These are phyloP conservation scores for Cadophora malorum DNA, from an alignment of 2,329 filamentous ascomycete genomes.

Conservation along the genomic window DNA sequence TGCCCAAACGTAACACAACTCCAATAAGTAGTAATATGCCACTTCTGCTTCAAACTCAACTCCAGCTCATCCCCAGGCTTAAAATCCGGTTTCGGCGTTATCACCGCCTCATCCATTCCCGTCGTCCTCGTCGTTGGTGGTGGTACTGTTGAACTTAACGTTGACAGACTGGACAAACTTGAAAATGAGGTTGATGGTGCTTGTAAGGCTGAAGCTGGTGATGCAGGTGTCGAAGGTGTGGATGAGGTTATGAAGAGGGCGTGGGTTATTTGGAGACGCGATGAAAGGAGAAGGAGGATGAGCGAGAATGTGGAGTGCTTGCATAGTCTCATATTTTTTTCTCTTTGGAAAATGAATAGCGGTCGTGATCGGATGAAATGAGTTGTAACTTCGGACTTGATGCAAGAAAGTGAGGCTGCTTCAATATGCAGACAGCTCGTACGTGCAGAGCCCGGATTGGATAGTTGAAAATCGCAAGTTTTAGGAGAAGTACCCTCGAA, in stretches of 20 bases:
- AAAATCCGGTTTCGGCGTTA: slow-evolving; percentile 32
- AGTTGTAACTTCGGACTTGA: background rate
- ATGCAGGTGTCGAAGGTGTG: background rate
- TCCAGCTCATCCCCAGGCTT: slow-evolving; percentile 13
- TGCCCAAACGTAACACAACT: slow-evolving; percentile 38
- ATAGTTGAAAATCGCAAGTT: background rate
- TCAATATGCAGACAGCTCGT: slow-evolving; percentile 14
- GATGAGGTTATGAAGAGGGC: slow-evolving; percentile 13
- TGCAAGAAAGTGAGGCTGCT: background rate
- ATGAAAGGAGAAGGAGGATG: background rate
- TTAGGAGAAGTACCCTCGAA: background rate
- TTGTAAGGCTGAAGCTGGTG: slow-evolving; percentile 2
- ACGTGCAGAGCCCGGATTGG: slow-evolving; percentile 27
- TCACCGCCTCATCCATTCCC: slow-evolving; percentile 10
- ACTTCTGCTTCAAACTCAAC: slow-evolving; percentile 36
- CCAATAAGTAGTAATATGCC: slow-evolving; percentile 43
- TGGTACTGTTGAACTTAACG: background rate
- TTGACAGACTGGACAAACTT: background rate
- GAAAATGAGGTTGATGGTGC: slow-evolving; percentile 2
- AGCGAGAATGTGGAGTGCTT: background rate
- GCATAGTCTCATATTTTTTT: slow-evolving; percentile 3
- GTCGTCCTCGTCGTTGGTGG: slow-evolving; percentile 17
- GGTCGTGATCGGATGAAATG: background rate
- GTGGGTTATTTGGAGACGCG: background rate
- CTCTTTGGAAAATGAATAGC: background rate